A percentile compares a stretch with the other conserved stretches of the same genome.
phyloP scores from a whole-genome alignment of 805 yeast species.

The Grigorovia yakushimaensis region DNA sequence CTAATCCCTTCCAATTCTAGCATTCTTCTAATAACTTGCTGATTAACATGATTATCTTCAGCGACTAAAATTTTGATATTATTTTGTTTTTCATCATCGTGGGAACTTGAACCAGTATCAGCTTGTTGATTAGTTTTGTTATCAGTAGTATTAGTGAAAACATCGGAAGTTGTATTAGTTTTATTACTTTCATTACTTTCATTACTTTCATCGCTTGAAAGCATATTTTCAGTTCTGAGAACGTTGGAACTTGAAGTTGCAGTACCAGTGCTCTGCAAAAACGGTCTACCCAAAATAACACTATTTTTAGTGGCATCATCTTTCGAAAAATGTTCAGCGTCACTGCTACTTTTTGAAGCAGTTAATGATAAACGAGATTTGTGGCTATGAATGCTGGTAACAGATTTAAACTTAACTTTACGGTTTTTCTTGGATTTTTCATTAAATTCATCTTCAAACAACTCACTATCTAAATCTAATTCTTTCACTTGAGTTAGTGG shows the following conservation, averaged over 20 bases:
- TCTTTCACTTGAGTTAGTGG: constrained; percentile 51
- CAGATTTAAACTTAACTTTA: constrained; percentile 31
- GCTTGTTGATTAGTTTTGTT: constrained; percentile 4
- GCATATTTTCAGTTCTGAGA: neutral
- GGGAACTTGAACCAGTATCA: constrained; percentile 2
- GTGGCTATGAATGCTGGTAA: constrained; percentile 7
- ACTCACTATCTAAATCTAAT: constrained; percentile 27
- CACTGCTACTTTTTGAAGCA: constrained; percentile 9
- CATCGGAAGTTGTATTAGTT: neutral
- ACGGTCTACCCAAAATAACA: constrained; percentile 25
- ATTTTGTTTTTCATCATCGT: constrained; percentile 14
- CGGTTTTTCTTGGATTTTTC: constrained; percentile 42
- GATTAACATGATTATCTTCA: constrained; percentile 89
- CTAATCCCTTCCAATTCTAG: constrained; percentile 69
- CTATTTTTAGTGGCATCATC: constrained; percentile 5
- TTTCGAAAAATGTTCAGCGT: neutral
- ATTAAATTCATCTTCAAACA: constrained; percentile 63
- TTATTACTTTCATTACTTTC: neutral
- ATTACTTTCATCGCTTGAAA: neutral
- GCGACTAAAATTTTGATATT: constrained; percentile 59
- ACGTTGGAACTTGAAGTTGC: constrained; percentile 22
- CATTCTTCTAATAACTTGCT: constrained; percentile 88
- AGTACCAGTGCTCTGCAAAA: constrained; percentile 33
- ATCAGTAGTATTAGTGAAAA: constrained; percentile 6
- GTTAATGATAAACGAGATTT: neutral